Base-by-base conservation (phyloP, 2,329 filamentous ascomycete genomes). In the Laburnicola sp. region DNA sequence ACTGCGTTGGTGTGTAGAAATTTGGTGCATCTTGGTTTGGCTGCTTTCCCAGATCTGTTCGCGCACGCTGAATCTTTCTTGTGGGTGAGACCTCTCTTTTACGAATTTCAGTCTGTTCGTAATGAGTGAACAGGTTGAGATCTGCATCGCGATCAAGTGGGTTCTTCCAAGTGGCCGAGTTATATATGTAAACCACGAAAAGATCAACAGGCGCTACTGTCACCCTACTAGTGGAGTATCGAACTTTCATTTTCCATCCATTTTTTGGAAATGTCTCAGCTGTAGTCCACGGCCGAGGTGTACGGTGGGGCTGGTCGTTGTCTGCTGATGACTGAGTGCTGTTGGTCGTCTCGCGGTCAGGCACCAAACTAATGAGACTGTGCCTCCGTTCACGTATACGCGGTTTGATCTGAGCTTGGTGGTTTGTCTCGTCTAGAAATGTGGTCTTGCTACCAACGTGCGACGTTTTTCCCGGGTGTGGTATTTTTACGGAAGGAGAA, bases 21-120 rank as follows among this genome's bases (percentile, higher is more conserved):
- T 37, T 26, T 6, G 35, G 21, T 6, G 7, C 32, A n/a, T 30
- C 26, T 11, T 35, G 8, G 4, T 44, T 25, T 11, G 26, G 22
- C 23, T 41, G 48, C 34, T 39, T 50, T 11, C 41, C 48, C 31
- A 50, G 26, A 27, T 50, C 40, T 11, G 40, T 50, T 16, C 48
- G 41, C 3, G 48, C 48, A 35, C 48, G 41, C 35, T 39, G 48
- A 2, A 50, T 27, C 22, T 31, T 45, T 5, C n/a, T 16, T 10
- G 41, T 35, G 5, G 48, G 48, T 6, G 40, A 32, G 6, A 9
- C n/a, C 22, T 40, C 28, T 32, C n/a, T 22, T n/a, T 50, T 25
- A 25, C 11, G 30, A 6, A 34, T 8, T 22, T 50, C 41, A 9
- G 27, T 9, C 2, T 25, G 11, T 4, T 21, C 25, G 11, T 21